Conservation (phyloP, 2,329 filamentous ascomycete species). For the Colletotrichum eleusines region DNA sequence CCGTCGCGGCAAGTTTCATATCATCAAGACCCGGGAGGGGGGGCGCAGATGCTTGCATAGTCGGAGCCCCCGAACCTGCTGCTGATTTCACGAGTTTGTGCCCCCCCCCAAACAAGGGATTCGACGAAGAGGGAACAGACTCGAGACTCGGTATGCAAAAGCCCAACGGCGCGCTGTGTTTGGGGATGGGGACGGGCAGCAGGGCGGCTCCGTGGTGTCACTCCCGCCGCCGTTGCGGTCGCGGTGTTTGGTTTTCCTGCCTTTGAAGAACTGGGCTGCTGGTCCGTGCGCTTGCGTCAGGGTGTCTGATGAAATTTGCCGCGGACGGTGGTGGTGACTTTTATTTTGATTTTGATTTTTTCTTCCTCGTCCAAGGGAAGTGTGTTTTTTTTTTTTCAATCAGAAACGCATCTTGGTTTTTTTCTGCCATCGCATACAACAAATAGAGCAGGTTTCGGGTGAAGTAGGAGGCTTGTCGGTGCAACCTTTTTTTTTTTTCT, state of each 20-base stretch:
- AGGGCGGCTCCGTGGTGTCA: not conserved
- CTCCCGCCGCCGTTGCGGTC: not conserved
- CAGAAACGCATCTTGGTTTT: not conserved
- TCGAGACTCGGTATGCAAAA: not conserved
- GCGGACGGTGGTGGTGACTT: not conserved
- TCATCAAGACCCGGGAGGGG: not conserved
- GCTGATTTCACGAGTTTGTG: not conserved
- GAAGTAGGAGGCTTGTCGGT: not conserved
- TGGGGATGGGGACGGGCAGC: too few relatives aligned
- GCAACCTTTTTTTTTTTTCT: not conserved
- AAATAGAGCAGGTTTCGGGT: not conserved
- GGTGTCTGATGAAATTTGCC: not conserved
- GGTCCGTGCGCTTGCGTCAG: not conserved
- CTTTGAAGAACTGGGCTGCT: not conserved
- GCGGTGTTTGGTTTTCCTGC: not conserved
- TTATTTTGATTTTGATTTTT: too few relatives aligned
- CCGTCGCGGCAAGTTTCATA: conserved; percentile 29
- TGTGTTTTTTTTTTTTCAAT: too few relatives aligned
- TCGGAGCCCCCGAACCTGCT: not conserved
- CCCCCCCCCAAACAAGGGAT: too few relatives aligned
- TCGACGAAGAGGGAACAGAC: not conserved
- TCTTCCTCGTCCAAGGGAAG: too few relatives aligned
- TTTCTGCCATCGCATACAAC: not conserved
- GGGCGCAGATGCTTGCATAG: not conserved
- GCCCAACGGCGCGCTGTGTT: not conserved